Conservation (phyloP, 331 rosid species). For the Phaseolus coccineus region DNA sequence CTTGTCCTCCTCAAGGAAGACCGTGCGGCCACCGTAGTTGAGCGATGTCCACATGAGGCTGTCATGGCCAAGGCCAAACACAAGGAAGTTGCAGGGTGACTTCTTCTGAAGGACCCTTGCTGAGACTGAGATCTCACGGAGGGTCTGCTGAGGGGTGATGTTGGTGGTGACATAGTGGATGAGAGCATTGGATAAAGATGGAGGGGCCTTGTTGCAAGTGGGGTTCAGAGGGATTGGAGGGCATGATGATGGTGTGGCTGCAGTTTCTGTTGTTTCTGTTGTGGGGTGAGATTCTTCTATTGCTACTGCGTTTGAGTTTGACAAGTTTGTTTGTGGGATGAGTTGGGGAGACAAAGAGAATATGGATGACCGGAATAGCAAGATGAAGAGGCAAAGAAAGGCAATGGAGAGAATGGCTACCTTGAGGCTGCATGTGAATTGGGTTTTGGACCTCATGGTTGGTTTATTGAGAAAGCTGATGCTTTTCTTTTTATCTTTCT, state of each 20-base stretch:
- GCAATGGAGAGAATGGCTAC: constrained; percentile 51
- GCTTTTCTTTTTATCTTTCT: background rate
- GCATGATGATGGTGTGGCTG: constrained; percentile 36
- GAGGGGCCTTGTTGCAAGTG: constrained; percentile 75
- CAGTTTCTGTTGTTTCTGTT: background rate
- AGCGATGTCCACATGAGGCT: constrained; percentile 92
- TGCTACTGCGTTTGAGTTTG: constrained; percentile 16
- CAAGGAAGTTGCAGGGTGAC: constrained; percentile 89
- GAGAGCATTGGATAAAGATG: constrained; percentile 71
- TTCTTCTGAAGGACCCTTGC: constrained; percentile 62
- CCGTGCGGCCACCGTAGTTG: constrained; percentile 88
- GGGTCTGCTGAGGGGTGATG: constrained; percentile 91
- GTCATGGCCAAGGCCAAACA: constrained; percentile 89
- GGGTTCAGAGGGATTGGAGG: constrained; percentile 47
- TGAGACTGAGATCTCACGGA: constrained; percentile 75
- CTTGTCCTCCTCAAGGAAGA: constrained; percentile 85
- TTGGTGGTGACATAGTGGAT: constrained; percentile 88
- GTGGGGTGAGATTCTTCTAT: constrained; percentile 27
- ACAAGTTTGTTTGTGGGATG: constrained; percentile 42
- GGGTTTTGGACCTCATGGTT: constrained; percentile 69
- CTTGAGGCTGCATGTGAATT: constrained; percentile 62
- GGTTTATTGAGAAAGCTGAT: too few relatives aligned
- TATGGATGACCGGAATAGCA: constrained; percentile 59
- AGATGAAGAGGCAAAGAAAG: constrained; percentile 52
- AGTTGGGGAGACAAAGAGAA: constrained; percentile 49